phyloP scores from a whole-genome alignment of 441 rosid species.

The Raphanus hybrid region DNA sequence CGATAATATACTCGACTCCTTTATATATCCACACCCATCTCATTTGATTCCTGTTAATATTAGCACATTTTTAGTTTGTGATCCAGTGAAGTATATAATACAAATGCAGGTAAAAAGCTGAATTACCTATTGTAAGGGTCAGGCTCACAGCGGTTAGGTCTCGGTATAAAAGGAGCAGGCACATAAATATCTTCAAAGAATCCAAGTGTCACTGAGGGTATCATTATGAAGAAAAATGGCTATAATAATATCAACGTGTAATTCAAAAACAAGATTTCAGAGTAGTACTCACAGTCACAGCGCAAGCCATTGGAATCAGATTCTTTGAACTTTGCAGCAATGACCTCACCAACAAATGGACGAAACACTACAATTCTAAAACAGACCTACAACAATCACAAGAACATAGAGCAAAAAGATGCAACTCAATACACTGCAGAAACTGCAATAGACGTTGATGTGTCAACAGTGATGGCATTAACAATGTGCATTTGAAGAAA shows the following conservation, averaged over 20 bases:
- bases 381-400: conserved; percentile 52
- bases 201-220: conserved; percentile 83
- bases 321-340: conserved; percentile 70
- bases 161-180: conserved; percentile 64
- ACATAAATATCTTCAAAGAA: conserved; percentile 88
- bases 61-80: not conserved
- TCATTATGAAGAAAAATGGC: conserved; percentile 3
- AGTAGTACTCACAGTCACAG: conserved; percentile 67
- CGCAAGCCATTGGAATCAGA: conserved; percentile 63
- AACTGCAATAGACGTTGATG: too few relatives aligned
- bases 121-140: conserved; percentile 43
- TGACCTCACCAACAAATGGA: conserved; percentile 79
- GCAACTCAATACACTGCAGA: too few relatives aligned
- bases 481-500: not conserved
- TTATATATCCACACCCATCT: conserved; percentile 77
- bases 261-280: too few relatives aligned
- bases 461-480: not conserved
- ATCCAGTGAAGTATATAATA: not conserved
- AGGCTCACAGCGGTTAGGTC: conserved; percentile 54
- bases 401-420: not conserved
- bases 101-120: not conserved
- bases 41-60: conserved; percentile 55
- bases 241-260: too few relatives aligned
- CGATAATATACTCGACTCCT: conserved; percentile 47
- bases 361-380: conserved; percentile 78